Evolutionary conservation across 164 flowering plant genomes (phyloP).

Genomic region (Tetracentron sinense): DNA sequence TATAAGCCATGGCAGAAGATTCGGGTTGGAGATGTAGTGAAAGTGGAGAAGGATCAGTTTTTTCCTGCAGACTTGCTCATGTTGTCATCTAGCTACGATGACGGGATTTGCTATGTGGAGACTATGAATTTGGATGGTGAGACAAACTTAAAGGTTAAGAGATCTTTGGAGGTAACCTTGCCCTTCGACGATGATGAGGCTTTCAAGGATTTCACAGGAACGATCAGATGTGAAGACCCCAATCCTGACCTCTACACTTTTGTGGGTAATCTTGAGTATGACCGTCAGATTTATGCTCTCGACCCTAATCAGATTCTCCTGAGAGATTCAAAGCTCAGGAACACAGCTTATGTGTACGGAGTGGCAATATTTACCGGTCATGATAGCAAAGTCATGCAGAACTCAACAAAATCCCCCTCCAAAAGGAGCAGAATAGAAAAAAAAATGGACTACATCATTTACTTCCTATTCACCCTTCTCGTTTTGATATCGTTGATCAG

Average conservation of each 20-base stretch:
- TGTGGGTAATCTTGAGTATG: slow-evolving; percentile 78
- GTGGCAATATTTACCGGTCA: slow-evolving; percentile 83
- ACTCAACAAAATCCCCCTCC: slow-evolving; percentile 85
- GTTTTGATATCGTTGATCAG: slow-evolving; percentile 63
- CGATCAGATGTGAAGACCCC: slow-evolving; percentile 78
- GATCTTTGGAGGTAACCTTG: slow-evolving; percentile 64
- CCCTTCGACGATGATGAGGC: slow-evolving; percentile 48
- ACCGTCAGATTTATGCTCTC: slow-evolving; percentile 55
- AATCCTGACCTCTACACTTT: slow-evolving; percentile 82
- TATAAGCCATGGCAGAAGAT: slow-evolving; percentile 63
- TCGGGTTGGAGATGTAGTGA: slow-evolving; percentile 77
- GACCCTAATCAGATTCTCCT: slow-evolving; percentile 85
- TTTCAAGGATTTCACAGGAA: slow-evolving; percentile 61
- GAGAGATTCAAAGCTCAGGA: slow-evolving; percentile 86
- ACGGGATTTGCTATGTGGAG: slow-evolving; percentile 93
- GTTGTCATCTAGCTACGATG: slow-evolving; percentile 79
- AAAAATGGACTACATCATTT: slow-evolving; percentile 79
- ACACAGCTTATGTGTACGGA: slow-evolving; percentile 68
- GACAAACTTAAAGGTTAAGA: slow-evolving; percentile 83
- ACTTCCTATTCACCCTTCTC: slow-evolving; percentile 64
- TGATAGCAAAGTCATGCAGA: slow-evolving; percentile 90
- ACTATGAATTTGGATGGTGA: slow-evolving; percentile 97
- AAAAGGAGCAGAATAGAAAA: slow-evolving; percentile 76
- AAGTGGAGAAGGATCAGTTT: slow-evolving; percentile 81
- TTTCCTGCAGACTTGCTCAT: slow-evolving; percentile 86